These are phyloP conservation scores for Fusarium acutatum DNA, from an alignment of 2,329 filamentous ascomycete genomes.

Conservation along the genomic window DNA sequence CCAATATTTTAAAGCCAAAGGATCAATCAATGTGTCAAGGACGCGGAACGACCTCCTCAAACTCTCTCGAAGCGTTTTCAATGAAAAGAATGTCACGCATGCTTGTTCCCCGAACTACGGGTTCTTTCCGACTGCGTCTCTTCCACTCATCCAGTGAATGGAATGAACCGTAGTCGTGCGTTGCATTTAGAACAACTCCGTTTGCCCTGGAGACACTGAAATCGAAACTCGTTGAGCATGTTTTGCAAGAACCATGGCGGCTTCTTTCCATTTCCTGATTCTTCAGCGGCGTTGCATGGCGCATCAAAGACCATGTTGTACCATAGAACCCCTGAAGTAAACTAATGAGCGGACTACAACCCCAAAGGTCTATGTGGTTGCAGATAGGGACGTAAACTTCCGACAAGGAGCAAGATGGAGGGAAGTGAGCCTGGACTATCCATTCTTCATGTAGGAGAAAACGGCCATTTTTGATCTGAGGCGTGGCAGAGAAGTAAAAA, in stretches of 20 bases:
- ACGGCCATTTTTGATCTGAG: background rate
- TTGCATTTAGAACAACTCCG: background rate
- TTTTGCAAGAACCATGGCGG: background rate
- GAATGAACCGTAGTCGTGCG: background rate
- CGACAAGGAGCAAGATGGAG: accelerated
- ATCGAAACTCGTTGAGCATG: background rate
- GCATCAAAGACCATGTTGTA: background rate
- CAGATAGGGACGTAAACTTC: background rate
- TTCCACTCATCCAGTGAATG: background rate
- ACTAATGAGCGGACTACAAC: too few species aligned
- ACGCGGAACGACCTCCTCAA: background rate
- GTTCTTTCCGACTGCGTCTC: background rate
- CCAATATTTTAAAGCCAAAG: background rate
- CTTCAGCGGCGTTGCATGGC: background rate
- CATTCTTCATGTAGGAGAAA: background rate
- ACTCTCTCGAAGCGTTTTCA: background rate
- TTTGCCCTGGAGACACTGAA: background rate
- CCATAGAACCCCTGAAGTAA: too few species aligned
- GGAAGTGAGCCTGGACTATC: background rate
- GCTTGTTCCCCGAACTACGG: accelerated
- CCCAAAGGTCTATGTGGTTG: background rate
- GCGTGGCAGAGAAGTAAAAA: background rate
- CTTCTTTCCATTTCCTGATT: accelerated
- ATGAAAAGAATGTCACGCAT: accelerated
- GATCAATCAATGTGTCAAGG: accelerated